Evolutionary conservation across 495 filamentous ascomycete species (phyloP).

Genomic region (Neurospora tetrasperma): DNA sequence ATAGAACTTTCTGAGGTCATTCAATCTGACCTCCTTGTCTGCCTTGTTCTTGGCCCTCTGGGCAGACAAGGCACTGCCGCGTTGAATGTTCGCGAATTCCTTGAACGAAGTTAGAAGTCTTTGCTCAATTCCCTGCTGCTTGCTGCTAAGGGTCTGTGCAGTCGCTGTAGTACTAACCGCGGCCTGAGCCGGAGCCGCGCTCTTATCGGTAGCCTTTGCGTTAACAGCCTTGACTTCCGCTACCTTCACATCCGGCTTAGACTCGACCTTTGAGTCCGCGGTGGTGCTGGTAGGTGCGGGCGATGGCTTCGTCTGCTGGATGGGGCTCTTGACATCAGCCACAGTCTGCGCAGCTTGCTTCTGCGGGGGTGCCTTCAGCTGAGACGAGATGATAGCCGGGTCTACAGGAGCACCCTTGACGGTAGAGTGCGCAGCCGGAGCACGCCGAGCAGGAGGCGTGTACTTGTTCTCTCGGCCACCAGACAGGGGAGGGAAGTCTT

Average conservation of each 20-base stretch:
- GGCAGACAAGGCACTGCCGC: slow-evolving; percentile 55
- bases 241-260: slow-evolving; percentile 5
- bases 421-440: slow-evolving; percentile 60
- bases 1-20: slow-evolving; percentile 91
- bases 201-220: slow-evolving; percentile 22
- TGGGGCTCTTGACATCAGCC: slow-evolving; percentile 27
- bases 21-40: slow-evolving; percentile 82
- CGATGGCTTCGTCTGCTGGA: background rate
- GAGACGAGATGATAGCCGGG: slow-evolving; percentile 72
- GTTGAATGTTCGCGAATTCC: slow-evolving; percentile 53
- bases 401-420: slow-evolving; percentile 66
- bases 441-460: slow-evolving; percentile 76
- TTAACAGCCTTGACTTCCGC: slow-evolving; percentile 25
- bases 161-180: slow-evolving; percentile 59
- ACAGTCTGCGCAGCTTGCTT: slow-evolving; percentile 36
- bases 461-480: slow-evolving; percentile 59
- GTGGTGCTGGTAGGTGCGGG: slow-evolving; percentile 15
- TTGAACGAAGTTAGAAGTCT: slow-evolving; percentile 74
- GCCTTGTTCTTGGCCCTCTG: slow-evolving; percentile 62
- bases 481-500: slow-evolving; percentile 56
- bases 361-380: slow-evolving; percentile 42
- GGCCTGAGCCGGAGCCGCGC: slow-evolving; percentile 9
- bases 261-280: slow-evolving; percentile 3
- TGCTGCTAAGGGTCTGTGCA: background rate
- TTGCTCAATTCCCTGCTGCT: slow-evolving; percentile 45